Evolutionary conservation across 202 grass and related monocot species (phyloP).

Genomic region (Zoysia matrella): DNA sequence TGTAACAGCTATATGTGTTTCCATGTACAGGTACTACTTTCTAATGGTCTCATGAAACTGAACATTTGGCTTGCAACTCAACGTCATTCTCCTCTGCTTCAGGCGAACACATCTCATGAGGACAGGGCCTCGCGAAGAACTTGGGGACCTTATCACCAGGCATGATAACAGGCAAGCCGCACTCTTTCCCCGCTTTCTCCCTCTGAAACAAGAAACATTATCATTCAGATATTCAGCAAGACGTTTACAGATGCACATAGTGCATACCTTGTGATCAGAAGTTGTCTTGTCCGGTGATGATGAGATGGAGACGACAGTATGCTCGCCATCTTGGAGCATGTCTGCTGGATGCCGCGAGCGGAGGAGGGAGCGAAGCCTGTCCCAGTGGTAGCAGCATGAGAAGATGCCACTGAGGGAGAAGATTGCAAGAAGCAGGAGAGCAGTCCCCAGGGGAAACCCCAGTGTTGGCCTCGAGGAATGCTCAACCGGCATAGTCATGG

Average conservation of each 20-base stretch:
- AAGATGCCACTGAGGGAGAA: constrained; percentile 91
- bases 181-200: constrained; percentile 52
- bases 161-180: constrained; percentile 86
- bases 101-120: constrained; percentile 41
- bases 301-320: constrained; percentile 38
- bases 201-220: constrained; percentile 28
- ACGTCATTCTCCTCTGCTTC: constrained; percentile 17
- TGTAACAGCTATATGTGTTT: constrained; percentile 29
- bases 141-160: constrained; percentile 80
- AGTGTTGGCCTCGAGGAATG: constrained; percentile 74
- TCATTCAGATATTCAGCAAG: not conserved
- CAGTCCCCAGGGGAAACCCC: constrained; percentile 84
- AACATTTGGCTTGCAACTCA: constrained; percentile 31
- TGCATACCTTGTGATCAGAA: constrained; percentile 48
- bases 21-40: constrained; percentile 22
- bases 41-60: constrained; percentile 10
- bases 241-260: not conserved
- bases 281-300: constrained; percentile 46
- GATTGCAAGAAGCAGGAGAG: constrained; percentile 80
- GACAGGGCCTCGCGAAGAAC: constrained; percentile 89
- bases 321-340: constrained; percentile 31
- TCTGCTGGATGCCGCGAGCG: constrained; percentile 39
- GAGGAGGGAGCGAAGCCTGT: constrained; percentile 73
- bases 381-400: constrained; percentile 97
- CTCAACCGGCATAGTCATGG: constrained; percentile 33